A percentile compares a stretch with the other conserved stretches of the same genome.
Evolutionary conservation across 805 yeast species (phyloP).

Genomic region (Schwanniomyces pseudopolymorphus): DNA sequence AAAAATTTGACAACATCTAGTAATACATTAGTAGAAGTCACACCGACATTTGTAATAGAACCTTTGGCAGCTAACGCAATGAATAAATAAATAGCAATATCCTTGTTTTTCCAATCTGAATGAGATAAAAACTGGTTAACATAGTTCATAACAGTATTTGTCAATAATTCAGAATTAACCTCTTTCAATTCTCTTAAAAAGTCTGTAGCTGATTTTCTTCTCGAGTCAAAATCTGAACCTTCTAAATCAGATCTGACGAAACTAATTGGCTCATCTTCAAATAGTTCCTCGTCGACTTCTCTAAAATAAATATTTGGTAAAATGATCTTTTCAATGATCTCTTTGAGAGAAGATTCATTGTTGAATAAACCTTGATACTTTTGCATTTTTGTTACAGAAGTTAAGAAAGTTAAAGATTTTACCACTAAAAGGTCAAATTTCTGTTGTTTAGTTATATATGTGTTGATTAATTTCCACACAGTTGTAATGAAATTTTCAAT

Average conservation of each 20-base stretch:
- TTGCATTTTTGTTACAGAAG: conserved; percentile 74
- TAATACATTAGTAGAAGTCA: conserved; percentile 77
- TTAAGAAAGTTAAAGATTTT: conserved; percentile 74
- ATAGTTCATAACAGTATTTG: conserved; percentile 71
- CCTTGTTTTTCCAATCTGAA: conserved; percentile 79
- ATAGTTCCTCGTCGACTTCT: conserved; percentile 84
- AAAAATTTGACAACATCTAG: conserved; percentile 89
- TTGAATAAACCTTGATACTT: conserved; percentile 66
- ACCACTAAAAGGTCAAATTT: conserved; percentile 85
- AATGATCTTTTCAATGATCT: conserved; percentile 77
- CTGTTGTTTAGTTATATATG: conserved; percentile 62
- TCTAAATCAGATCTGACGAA: conserved; percentile 91
- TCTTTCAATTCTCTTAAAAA: conserved; percentile 84
- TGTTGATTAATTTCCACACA: conserved; percentile 71
- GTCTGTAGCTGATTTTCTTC: conserved; percentile 92
- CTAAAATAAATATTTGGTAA: conserved; percentile 86
- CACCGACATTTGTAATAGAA: conserved; percentile 80
- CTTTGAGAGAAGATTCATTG: conserved; percentile 58
- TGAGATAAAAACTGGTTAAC: conserved; percentile 63
- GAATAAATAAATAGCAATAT: conserved; percentile 81
- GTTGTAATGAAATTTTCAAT: conserved; percentile 77
- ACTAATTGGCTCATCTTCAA: conserved; percentile 96
- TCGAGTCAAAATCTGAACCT: conserved; percentile 90
- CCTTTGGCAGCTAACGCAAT: conserved; percentile 92
- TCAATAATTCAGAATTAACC: conserved; percentile 69